These are phyloP conservation scores for Sordariomycetes sp. DNA, from an alignment of 2,329 filamentous ascomycete genomes.

Conservation along the genomic window DNA sequence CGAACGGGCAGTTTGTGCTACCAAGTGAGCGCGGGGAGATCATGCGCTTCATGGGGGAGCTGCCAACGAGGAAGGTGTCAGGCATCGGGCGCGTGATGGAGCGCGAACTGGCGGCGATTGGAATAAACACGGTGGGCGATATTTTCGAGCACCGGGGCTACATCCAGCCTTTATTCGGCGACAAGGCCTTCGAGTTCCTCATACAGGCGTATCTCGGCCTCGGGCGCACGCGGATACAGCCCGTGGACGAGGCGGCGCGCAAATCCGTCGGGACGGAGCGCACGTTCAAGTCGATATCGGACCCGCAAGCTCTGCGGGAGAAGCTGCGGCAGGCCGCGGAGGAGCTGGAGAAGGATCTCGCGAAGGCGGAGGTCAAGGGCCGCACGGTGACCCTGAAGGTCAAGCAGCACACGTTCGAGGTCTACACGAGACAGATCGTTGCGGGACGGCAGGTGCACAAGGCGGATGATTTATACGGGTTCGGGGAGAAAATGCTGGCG, in stretches of 20 bases:
- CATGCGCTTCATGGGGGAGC: conserved; percentile 72
- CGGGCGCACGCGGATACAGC: conserved; percentile 74
- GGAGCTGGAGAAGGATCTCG: conserved; percentile 78
- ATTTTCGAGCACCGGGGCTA: conserved; percentile 69
- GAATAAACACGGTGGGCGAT: conserved; percentile 80
- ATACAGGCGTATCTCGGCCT: conserved; percentile 77
- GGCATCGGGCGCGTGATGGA: conserved; percentile 92
- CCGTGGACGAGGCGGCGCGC: conserved; percentile 78
- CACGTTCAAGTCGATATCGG: conserved; percentile 74
- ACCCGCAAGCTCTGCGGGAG: conserved; percentile 55
- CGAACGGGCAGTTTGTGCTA: conserved; percentile 80
- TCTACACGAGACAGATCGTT: conserved; percentile 72
- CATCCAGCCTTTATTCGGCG: conserved; percentile 70
- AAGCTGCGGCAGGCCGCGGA: conserved; percentile 75
- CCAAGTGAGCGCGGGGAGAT: conserved; percentile 63
- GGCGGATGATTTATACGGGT: conserved; percentile 76
- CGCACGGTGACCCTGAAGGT: conserved; percentile 87
- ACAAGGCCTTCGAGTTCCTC: conserved; percentile 83
- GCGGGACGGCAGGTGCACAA: conserved; percentile 60
- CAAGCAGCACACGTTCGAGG: conserved; percentile 90
- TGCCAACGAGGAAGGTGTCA: conserved; percentile 86
- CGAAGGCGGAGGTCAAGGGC: conserved; percentile 71
- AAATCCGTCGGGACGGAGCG: conserved; percentile 93
- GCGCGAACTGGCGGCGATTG: conserved; percentile 77
- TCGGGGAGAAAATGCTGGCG: conserved; percentile 68